Evolutionary conservation across 768 basidiomycete genomes (phyloP).

Genomic region (Clathrus columnatus): DNA sequence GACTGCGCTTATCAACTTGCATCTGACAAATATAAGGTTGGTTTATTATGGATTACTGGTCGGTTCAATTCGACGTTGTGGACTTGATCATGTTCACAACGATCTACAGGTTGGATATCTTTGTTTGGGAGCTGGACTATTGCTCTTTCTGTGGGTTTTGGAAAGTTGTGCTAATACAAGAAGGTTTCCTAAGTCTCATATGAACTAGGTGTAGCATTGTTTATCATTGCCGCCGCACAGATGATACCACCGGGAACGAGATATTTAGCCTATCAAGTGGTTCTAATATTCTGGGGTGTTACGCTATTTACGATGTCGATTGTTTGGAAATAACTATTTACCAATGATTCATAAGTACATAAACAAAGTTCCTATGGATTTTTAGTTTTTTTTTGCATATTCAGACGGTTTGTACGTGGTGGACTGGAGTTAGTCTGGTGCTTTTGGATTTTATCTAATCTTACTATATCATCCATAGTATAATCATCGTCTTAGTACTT

Average conservation of each 20-base stretch:
- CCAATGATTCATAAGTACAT: constrained; percentile 32
- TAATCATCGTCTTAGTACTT: constrained; percentile 43
- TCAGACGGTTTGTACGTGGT: constrained; percentile 49
- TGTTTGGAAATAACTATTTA: constrained; percentile 47
- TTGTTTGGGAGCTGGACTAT: constrained; percentile 63
- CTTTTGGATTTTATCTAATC: not conserved
- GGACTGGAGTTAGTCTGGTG: constrained; percentile 39
- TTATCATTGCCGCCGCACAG: constrained; percentile 48
- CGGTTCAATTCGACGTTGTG: not conserved
- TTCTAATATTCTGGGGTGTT: constrained; percentile 50
- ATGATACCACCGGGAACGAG: constrained; percentile 53
- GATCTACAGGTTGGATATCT: constrained; percentile 48
- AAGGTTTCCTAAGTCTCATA: not conserved
- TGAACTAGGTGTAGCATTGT: constrained; percentile 48
- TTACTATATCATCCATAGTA: constrained; percentile 3
- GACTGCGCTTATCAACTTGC: constrained; percentile 58
- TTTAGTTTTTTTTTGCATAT: constrained; percentile 3
- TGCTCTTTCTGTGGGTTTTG: constrained; percentile 58
- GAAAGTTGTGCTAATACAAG: constrained; percentile 16
- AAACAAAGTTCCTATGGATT: not conserved
- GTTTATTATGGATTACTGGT: constrained; percentile 47
- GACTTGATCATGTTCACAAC: not conserved
- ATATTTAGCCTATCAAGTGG: constrained; percentile 47
- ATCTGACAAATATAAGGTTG: constrained; percentile 38
- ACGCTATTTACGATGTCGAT: constrained; percentile 38